Evolutionary conservation across 1,139 yeast genomes (phyloP), one percentile per base, ranked within the genome.

Genomic region (Nakaseomyces bracarensis): DNA sequence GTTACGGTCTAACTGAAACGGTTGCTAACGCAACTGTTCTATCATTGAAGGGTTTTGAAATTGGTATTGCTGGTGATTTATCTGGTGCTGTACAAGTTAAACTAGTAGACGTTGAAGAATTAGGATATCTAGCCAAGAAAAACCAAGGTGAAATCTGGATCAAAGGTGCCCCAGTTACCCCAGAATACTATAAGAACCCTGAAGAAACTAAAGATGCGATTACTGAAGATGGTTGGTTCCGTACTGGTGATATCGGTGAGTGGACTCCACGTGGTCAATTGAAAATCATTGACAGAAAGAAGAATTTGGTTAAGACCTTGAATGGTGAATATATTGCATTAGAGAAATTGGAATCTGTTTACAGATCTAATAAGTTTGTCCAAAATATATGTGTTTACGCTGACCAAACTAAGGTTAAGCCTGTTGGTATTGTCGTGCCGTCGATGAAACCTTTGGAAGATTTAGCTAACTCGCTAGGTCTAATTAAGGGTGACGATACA

Each of bases 261-360:
- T 87, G 96, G 95, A 75, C 91, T 36, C 51, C 77, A 19, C 73
- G 71, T 51, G 98, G 98, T 53, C 79, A 78, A 46, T 70, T 93
- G 58, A 77, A 73, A 59, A 72, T 93, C 51, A 83, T 93, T 63
- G 99, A 93, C 68, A 84, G 99, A 65, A 84, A 79, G 71, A 93
- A 93, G 79, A 93, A 93, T 64, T 72, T 93, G 65, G 95, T 93
- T 55, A 93, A 93, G 74, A 93, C 98, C 16, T 71, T 77, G 59
- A 89, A 91, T 60, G 99, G 99, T 66, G 98, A 93, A 69, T 93
- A 93, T 66, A 85, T 93, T 66, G 98, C 98, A 13, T 73, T 93
- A 55, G 99, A 93, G 68, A 89, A 86, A 66, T 70, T 91, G 53
- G 97, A 89, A 66, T 71, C 86, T 23, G 60, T 73, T 34, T 93